phyloP scores from a whole-genome alignment of 2,329 filamentous ascomycete genomes.

The Fusarium gaditjirri region DNA sequence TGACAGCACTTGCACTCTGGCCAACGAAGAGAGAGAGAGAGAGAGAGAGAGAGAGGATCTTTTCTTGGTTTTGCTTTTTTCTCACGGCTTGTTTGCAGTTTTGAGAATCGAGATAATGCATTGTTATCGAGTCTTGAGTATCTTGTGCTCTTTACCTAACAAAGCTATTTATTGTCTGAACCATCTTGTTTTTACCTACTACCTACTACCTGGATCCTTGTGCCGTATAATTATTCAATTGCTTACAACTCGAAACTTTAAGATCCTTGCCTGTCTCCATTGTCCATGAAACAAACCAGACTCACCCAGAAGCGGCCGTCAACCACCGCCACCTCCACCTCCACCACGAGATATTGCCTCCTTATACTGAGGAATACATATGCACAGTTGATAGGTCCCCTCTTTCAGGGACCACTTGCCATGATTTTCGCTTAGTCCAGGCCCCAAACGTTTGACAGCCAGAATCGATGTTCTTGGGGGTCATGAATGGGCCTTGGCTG shows the following conservation, averaged over 20 bases:
- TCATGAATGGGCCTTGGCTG: neutral
- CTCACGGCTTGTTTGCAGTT: neutral
- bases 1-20: slow-evolving; percentile 1
- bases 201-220: neutral
- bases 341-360: neutral
- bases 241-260: neutral
- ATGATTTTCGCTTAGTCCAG: neutral
- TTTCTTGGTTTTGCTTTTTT: neutral
- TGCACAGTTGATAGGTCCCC: neutral
- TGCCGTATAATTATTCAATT: neutral
- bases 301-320: slow-evolving; percentile 11
- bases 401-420: slow-evolving; percentile 1
- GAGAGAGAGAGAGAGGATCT: neutral
- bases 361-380: neutral
- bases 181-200: neutral
- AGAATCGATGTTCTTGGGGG: neutral
- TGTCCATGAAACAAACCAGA: slow-evolving; percentile 21
- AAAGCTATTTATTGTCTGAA: neutral
- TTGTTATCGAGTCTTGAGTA: neutral
- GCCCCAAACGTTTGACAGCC: neutral
- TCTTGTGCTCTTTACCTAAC: neutral
- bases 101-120: neutral
- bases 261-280: slow-evolving; percentile 24
- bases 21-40: neutral
- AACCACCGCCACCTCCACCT: slow-evolving; percentile 30